Base-by-base conservation (phyloP, 371 early-diverging fungal genomes). In the Parasitella parasitica region DNA sequence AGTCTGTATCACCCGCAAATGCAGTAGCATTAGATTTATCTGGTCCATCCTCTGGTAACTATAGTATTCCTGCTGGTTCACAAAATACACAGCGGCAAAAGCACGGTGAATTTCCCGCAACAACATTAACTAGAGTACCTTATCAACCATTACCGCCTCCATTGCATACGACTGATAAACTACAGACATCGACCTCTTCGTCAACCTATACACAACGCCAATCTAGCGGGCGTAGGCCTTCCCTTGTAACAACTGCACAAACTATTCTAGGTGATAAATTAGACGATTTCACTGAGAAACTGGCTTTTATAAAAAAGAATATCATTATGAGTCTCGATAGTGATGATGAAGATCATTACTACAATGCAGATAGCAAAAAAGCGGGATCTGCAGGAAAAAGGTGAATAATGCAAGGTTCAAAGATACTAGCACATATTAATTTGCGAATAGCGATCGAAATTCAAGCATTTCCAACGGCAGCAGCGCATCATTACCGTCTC, bases 241-340 rank as follows among this genome's bases (percentile, higher is more conserved):
- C 75, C 1, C 72, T 70, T 4, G 70, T 74, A 6, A 55, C 66
- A 4, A 67, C 72, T 9, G 74, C 76, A 1, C 76, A 76, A 26
- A 61, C 63, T 8, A 57, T 77, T 12, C 53, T 79, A 13, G 77
- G 77, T 1, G 77, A 79, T 32, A 72, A 71, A 49, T 37, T 79
- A 3, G 80, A 80, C 20, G 77, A 75, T 43, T 71, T 80, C 38
- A 77, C 77, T 22, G 80, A 73, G 30, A 80, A 75, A 32, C 49
- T 77, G 34, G 76, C 77, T 1, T 71, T 64, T 43, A 75, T 80
- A 12, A 72, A 73, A 53, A 80, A 77, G 54, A 80, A 77, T 22
- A 76, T 78, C 15, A 72, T 75, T 12, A 75, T 71, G 73, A 75
- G 72, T 39, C 20, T 73, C 35, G 73, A 73, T 35, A 70, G 67